phyloP scores from a whole-genome alignment of 2,329 filamentous ascomycete genomes.

The Epichloe sylvatica region DNA sequence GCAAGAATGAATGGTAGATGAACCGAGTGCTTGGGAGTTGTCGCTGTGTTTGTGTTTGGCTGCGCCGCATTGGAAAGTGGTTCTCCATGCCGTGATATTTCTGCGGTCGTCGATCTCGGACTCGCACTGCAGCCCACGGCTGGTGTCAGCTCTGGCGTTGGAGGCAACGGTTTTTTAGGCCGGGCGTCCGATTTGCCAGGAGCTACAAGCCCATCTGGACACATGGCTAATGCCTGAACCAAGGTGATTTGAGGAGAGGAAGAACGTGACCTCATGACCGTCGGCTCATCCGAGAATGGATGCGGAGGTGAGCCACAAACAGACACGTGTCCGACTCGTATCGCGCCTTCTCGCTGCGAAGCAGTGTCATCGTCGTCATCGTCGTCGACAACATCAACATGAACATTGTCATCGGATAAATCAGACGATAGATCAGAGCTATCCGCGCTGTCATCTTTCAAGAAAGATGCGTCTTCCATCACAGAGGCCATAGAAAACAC shows the following conservation, averaged over 20 bases:
- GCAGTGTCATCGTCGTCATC: constrained; percentile 22
- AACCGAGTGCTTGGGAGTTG: constrained; percentile 29
- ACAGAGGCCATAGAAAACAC: constrained; percentile 11
- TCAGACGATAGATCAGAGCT: neutral
- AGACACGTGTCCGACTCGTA: constrained; percentile 14
- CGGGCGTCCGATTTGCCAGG: neutral
- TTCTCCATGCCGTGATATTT: constrained; percentile 21
- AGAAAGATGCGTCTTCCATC: constrained; percentile 28
- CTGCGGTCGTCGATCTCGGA: constrained; percentile 3
- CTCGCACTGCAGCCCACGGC: constrained; percentile 23
- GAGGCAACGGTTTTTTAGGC: constrained; percentile 14
- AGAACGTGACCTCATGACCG: constrained; percentile 10
- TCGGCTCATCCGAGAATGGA: constrained; percentile 12
- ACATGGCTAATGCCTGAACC: constrained; percentile 26
- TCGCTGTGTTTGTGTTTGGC: constrained; percentile 15
- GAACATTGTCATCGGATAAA: neutral
- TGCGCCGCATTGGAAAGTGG: constrained; percentile 22
- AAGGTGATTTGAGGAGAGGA: constrained; percentile 35
- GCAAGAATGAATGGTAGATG: constrained; percentile 72
- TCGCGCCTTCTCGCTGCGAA: constrained; percentile 29
- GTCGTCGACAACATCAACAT: too few species aligned
- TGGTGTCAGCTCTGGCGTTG: constrained; percentile 36
- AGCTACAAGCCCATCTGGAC: constrained; percentile 2
- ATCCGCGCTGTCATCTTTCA: constrained; percentile 35
- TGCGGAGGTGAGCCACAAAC: constrained; percentile 18